Evolutionary conservation across 2,329 filamentous ascomycete species (phyloP), one percentile per base, ranked within the genome.

Genomic region (Colletotrichum musae): DNA sequence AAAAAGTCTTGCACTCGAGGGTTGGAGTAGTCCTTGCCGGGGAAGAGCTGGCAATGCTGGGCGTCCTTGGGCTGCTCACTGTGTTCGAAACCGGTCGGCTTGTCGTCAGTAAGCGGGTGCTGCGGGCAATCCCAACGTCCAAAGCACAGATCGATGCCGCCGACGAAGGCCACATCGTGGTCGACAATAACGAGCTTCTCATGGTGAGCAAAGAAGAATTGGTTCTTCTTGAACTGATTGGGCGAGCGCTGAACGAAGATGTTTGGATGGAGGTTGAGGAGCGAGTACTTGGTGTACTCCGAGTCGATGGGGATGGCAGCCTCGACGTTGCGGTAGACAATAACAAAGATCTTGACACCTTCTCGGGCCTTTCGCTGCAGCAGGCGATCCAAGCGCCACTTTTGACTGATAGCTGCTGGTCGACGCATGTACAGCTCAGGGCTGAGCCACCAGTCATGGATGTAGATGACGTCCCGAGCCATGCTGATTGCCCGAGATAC

Each of bases 141-240:
- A 79, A 98, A 98, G 81, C 96, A 99, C 24, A 99, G 85, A 83
- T 99, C 96, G 71, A 99, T 94, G 43, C 96, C 96, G 70, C 96
- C 96, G 57, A 97, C 91, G 79, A 99, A 98, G 12, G 95, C 96
- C 58, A 98, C 91, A 62, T 95, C 96, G 77, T 98, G 96, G 78
- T 99, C 96, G 18, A 99, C 93, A 48, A 99, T 91, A 76, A 94
- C 95, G n/a, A 99, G 88, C 81, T 99, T 99, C 80, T 99, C 96
- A 81, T 99, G 96, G 78, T 99, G 96, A 1, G 96, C 96, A 86
- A 97, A 99, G 85, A 99, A 99, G 84, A 99, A 99, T 53, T 97
- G 97, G 76, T 98, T 98, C 82, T 99, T 97, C 77, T 97, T 93
- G 81, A 98, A 95, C 80, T 99, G 96, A 75, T 99, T 98, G 0